Evolutionary conservation across 805 yeast genomes (phyloP).

Genomic region (Brettanomyces custersianus): DNA sequence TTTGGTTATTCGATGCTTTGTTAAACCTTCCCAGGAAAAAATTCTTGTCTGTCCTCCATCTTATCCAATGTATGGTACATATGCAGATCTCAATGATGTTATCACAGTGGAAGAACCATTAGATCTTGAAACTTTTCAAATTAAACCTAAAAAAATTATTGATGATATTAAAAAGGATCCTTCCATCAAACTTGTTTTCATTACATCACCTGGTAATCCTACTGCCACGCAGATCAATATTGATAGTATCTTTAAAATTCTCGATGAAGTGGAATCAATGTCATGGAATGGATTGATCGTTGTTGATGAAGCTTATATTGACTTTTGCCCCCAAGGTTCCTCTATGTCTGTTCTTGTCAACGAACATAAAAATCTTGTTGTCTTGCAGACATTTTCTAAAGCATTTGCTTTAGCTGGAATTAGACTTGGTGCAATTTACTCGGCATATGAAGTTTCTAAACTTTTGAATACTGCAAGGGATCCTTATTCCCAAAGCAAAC

Average conservation of each 20-base stretch:
- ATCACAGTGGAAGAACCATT: constrained; percentile 68
- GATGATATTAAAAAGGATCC: constrained; percentile 45
- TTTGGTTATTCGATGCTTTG: constrained; percentile 72
- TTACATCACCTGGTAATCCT: constrained; percentile 97
- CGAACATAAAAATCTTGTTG: constrained; percentile 74
- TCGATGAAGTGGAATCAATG: constrained; percentile 28
- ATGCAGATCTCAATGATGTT: constrained; percentile 86
- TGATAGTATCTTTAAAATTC: constrained; percentile 37
- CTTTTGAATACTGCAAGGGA: constrained; percentile 87
- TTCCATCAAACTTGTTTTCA: constrained; percentile 61
- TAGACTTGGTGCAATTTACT: constrained; percentile 74
- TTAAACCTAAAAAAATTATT: constrained; percentile 48
- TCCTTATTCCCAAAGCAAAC: constrained; percentile 85
- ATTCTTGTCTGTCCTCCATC: constrained; percentile 89
- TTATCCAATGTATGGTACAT: constrained; percentile 92
- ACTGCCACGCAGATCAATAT: constrained; percentile 61
- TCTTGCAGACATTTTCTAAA: constrained; percentile 86
- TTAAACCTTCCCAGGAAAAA: constrained; percentile 77
- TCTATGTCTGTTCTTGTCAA: constrained; percentile 74
- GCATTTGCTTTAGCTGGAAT: constrained; percentile 96
- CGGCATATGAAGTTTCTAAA: constrained; percentile 49
- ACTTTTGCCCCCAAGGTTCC: constrained; percentile 62
- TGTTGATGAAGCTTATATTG: constrained; percentile 93
- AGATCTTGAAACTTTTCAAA: constrained; percentile 51
- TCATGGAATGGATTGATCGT: constrained; percentile 72